Conservation (phyloP, 768 basidiomycete genomes). For the Tephrocybe sp. region DNA sequence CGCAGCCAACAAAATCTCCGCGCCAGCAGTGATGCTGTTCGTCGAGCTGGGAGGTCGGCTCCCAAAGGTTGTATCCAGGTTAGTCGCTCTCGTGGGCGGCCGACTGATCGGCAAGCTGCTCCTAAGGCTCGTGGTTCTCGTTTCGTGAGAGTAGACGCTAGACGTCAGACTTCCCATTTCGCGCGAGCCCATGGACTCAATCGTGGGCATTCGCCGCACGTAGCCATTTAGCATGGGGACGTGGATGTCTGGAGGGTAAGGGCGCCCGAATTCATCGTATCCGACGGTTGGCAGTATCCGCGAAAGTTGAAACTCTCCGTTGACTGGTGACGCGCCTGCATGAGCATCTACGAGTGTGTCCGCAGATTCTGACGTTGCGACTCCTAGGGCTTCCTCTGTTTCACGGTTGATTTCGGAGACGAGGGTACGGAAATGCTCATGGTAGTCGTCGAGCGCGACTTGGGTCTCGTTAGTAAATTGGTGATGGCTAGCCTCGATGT, state of each 20-base stretch:
- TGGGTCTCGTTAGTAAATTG: slow-evolving; percentile 9
- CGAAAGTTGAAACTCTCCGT: not conserved
- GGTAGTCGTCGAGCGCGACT: slow-evolving; percentile 38
- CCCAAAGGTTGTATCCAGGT: slow-evolving; percentile 25
- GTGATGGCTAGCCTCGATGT: not conserved
- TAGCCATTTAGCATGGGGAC: slow-evolving; percentile 61
- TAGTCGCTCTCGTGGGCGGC: slow-evolving; percentile 37
- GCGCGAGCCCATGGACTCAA: slow-evolving; percentile 71
- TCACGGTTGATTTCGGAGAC: slow-evolving; percentile 51
- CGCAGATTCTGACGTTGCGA: slow-evolving; percentile 29
- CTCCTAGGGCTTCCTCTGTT: slow-evolving; percentile 44
- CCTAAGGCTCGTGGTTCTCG: slow-evolving; percentile 17
- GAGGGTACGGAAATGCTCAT: slow-evolving; percentile 48
- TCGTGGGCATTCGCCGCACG: slow-evolving; percentile 77
- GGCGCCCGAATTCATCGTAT: slow-evolving; percentile 47
- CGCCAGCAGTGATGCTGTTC: slow-evolving; percentile 30
- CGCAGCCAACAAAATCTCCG: slow-evolving; percentile 24
- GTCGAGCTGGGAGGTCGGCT: slow-evolving; percentile 35
- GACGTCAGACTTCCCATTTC: slow-evolving; percentile 41
- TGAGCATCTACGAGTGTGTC: slow-evolving; percentile 22
- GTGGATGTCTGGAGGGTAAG: slow-evolving; percentile 46
- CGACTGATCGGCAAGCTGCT: slow-evolving; percentile 27
- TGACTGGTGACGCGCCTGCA: not conserved
- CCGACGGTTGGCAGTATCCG: slow-evolving; percentile 28
- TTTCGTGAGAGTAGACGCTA: slow-evolving; percentile 19